A percentile compares a stretch with the other conserved stretches of the same genome.
phyloP scores from a whole-genome alignment of 1,284 basidiomycete species.

The Austropuccinia psidii region DNA sequence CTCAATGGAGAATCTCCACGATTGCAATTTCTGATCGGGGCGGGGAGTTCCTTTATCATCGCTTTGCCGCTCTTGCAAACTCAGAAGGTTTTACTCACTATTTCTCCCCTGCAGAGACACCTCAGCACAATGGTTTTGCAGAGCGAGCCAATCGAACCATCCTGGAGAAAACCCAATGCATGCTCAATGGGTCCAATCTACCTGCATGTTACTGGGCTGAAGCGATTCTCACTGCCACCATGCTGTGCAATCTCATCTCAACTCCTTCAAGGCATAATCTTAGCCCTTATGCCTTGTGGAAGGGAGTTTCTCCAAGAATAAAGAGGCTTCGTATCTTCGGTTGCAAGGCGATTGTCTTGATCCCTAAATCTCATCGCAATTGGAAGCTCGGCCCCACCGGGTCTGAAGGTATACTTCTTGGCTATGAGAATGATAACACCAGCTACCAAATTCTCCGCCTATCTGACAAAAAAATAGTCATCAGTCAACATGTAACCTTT shows the following conservation, averaged over 20 bases:
- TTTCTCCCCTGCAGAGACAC: too few relatives aligned
- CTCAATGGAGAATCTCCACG: too few relatives aligned
- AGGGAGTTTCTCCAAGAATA: neutral
- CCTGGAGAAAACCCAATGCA: too few relatives aligned
- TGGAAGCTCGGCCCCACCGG: neutral
- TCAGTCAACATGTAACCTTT: neutral
- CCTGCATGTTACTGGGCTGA: neutral
- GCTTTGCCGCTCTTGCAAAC: too few relatives aligned
- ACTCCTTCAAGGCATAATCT: neutral
- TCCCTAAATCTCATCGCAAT: neutral
- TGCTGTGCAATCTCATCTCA: too few relatives aligned
- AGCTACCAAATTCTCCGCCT: neutral
- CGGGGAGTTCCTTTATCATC: too few relatives aligned
- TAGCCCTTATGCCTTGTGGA: neutral
- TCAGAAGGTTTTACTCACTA: too few relatives aligned
- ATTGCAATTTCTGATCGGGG: too few relatives aligned
- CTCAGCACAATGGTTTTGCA: too few relatives aligned
- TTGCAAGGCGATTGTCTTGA: neutral
- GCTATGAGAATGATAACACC: neutral
- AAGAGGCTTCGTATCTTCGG: too few relatives aligned
- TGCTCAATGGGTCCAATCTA: too few relatives aligned
- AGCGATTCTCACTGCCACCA: neutral
- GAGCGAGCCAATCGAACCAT: too few relatives aligned
- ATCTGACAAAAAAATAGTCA: neutral
- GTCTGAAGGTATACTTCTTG: neutral